Conservation (phyloP, 306 rosid genomes). For the Prunus salicina region DNA sequence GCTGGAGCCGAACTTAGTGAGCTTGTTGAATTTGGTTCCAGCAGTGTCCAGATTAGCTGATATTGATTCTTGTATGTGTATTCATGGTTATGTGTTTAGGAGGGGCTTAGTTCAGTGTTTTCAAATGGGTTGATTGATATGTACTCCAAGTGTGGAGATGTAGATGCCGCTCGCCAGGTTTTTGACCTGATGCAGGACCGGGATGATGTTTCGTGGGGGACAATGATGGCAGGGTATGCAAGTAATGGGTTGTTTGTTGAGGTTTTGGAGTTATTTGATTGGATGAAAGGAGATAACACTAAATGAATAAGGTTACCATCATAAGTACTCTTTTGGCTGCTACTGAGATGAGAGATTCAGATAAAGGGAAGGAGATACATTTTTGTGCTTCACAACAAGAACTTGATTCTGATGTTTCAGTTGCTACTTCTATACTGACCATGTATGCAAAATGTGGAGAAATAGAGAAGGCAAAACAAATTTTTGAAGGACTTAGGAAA, state of each 20-base stretch:
- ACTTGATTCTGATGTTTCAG: constrained; percentile 38
- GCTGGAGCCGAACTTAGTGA: constrained; percentile 44
- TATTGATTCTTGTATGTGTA: constrained; percentile 48
- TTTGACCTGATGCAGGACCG: constrained; percentile 39
- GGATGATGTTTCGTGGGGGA: constrained; percentile 61
- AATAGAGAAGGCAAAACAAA: constrained; percentile 44
- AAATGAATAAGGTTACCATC: constrained; percentile 45
- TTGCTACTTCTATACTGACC: constrained; percentile 54
- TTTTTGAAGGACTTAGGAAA: constrained; percentile 37
- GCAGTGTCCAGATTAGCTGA: constrained; percentile 54
- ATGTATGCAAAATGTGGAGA: constrained; percentile 71
- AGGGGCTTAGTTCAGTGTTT: constrained; percentile 35
- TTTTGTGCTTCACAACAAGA: constrained; percentile 36
- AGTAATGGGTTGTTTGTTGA: constrained; percentile 41
- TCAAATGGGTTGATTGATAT: constrained; percentile 64
- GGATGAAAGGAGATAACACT: constrained; percentile 26
- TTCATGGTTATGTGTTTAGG: constrained; percentile 59
- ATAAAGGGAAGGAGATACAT: constrained; percentile 54
- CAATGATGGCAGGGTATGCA: constrained; percentile 64
- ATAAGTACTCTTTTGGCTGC: constrained; percentile 59
- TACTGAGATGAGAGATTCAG: constrained; percentile 51
- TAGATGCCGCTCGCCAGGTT: constrained; percentile 34
- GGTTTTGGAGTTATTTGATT: constrained; percentile 53
- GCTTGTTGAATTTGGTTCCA: constrained; percentile 66
- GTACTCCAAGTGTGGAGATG: constrained; percentile 63